Evolutionary conservation across 2,329 filamentous ascomycete species (phyloP).

Genomic region (Pseudocercospora ulei): DNA sequence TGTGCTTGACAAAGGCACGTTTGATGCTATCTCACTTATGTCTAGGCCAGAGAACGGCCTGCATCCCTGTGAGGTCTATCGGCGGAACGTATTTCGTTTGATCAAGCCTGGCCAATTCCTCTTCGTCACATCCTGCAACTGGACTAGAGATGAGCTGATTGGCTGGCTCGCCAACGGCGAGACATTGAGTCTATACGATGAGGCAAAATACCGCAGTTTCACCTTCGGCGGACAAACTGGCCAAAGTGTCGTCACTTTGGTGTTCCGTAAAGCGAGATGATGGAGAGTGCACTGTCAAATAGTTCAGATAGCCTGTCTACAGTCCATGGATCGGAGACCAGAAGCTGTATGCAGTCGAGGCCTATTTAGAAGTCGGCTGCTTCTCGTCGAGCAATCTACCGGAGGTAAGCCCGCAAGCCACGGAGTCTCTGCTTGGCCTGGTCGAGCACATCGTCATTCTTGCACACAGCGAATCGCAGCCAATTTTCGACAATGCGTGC

Average conservation of each 20-base stretch:
- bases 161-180: conserved; percentile 59
- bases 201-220: conserved; percentile 74
- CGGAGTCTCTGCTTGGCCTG: conserved; percentile 43
- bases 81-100: conserved; percentile 55
- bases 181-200: conserved; percentile 53
- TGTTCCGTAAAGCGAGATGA: too few relatives aligned
- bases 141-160: conserved; percentile 80
- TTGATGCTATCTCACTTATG: conserved; percentile 76
- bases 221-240: conserved; percentile 81
- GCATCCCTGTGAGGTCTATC: conserved; percentile 60
- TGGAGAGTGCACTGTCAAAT: too few relatives aligned
- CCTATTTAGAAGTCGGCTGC: too few relatives aligned
- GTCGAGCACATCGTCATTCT: conserved; percentile 67
- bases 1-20: conserved; percentile 95
- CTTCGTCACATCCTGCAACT: conserved; percentile 91
- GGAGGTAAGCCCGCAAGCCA: conserved; percentile 44
- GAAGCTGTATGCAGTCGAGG: too few relatives aligned
- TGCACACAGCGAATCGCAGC: conserved; percentile 90
- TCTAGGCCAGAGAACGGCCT: conserved; percentile 14
- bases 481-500: conserved; percentile 83
- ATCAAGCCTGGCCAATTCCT: conserved; percentile 63
- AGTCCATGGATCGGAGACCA: too few relatives aligned
- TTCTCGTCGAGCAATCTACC: too few relatives aligned
- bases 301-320: too few relatives aligned
- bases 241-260: conserved; percentile 78